Conservation (phyloP, 805 yeast species). For the Yarrowia porcina region DNA sequence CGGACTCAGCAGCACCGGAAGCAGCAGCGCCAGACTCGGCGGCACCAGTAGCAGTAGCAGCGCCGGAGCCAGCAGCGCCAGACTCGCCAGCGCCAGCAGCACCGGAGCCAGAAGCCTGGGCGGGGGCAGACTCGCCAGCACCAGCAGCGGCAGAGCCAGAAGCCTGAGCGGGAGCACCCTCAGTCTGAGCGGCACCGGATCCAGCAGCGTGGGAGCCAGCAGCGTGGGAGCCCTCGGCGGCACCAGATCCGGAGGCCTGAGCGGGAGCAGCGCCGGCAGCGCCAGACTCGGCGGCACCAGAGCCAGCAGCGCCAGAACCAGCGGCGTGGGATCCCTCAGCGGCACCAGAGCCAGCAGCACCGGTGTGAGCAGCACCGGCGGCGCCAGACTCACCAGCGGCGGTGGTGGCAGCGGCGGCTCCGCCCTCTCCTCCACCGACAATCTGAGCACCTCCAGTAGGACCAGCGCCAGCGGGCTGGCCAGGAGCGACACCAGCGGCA, state of each 20-base stretch:
- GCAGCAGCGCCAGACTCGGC: constrained; percentile 26
- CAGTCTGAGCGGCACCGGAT: constrained; percentile 1
- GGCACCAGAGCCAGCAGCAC: background rate
- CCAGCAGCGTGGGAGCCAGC: background rate
- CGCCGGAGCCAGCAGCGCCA: background rate
- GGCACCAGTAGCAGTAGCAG: background rate
- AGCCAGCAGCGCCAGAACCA: no score
- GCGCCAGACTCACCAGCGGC: background rate
- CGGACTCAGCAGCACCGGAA: background rate
- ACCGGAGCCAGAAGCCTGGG: background rate
- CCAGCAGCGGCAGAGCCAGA: constrained; percentile 14
- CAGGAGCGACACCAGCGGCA: constrained; percentile 30
- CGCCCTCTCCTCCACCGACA: constrained; percentile 28
- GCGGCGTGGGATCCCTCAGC: no score
- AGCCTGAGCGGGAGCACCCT: background rate
- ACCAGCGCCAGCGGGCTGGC: constrained; percentile 36
- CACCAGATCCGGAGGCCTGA: background rate
- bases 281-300: no score
- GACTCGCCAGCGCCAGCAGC: background rate
- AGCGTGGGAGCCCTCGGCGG: no score
- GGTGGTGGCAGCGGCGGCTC: constrained; percentile 7
- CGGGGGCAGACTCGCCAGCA: background rate
- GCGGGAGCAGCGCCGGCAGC: background rate
- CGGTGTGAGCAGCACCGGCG: background rate
- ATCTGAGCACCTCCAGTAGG: constrained; percentile 40